Percentiles rank a stretch among this genome's conserved stretches.
These are phyloP conservation scores for Dioscorea alata DNA, from an alignment of 106 monocot species.

Conservation along the genomic window DNA sequence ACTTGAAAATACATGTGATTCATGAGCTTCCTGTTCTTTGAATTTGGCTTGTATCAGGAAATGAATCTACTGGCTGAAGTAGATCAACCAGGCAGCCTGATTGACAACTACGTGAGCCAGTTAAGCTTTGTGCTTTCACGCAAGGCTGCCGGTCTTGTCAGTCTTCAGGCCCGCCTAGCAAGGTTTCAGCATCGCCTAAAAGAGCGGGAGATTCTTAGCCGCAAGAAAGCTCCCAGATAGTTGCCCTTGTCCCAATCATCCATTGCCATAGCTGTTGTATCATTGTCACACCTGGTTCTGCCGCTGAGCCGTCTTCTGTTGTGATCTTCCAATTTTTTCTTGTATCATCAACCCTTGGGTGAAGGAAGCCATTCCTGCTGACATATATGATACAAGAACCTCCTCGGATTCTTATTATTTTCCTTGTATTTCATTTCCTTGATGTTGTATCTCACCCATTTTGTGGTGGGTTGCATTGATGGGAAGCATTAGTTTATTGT, in stretches of 20 bases:
- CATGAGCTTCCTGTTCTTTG: background rate
- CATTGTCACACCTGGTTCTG: too few species aligned
- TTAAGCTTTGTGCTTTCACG: conserved; percentile 68
- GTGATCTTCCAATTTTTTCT: too few species aligned
- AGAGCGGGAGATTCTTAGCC: conserved; percentile 67
- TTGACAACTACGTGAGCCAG: conserved; percentile 74
- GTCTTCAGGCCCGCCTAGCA: conserved; percentile 69
- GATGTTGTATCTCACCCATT: too few species aligned
- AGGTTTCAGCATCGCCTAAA: conserved; percentile 81
- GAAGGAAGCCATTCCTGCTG: too few species aligned
- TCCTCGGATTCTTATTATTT: too few species aligned
- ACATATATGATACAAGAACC: too few species aligned
- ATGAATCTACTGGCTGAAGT: conserved; percentile 86
- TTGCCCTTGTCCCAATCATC: background rate
- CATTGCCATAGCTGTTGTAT: too few species aligned
- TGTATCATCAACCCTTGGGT: too few species aligned
- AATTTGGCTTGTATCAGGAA: conserved; percentile 30
- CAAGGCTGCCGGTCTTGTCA: conserved; percentile 73
- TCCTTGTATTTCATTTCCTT: too few species aligned
- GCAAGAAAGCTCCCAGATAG: conserved; percentile 21
- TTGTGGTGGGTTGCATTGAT: too few species aligned
- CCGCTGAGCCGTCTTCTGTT: too few species aligned
- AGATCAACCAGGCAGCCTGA: conserved; percentile 77
- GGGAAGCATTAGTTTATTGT: too few species aligned
- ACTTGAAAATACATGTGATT: background rate